These are phyloP conservation scores for Fraxinus americana DNA, from an alignment of 257 asterid genomes.

Conservation along the genomic window DNA sequence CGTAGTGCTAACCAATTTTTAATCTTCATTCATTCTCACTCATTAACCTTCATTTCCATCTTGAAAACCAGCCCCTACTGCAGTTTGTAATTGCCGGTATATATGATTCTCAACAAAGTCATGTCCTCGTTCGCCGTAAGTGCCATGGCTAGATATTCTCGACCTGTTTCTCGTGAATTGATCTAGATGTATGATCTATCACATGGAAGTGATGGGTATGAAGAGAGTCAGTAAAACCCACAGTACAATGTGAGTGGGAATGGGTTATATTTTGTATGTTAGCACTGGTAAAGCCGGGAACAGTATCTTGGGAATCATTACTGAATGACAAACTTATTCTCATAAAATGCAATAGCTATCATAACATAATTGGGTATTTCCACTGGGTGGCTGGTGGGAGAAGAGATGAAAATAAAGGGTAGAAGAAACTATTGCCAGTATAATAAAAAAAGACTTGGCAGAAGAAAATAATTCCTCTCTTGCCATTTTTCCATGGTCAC, in stretches of 20 bases:
- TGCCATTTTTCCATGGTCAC: neutral
- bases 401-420: neutral
- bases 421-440: neutral
- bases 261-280: no score
- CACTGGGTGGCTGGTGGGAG: neutral
- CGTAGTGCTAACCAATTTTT: neutral
- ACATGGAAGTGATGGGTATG: neutral
- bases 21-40: neutral
- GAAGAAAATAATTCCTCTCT: neutral
- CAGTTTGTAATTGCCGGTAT: neutral
- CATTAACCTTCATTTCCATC: neutral
- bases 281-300: neutral
- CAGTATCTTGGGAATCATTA: neutral
- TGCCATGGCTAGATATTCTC: neutral
- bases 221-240: neutral
- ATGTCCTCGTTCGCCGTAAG: neutral
- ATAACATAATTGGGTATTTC: no score
- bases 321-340: neutral
- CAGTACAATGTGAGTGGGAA: no score
- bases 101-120: neutral
- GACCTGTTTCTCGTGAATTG: neutral
- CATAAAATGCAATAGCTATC: no score
- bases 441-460: neutral
- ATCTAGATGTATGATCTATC: neutral
- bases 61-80: neutral